Percentiles rank a stretch among this genome's conserved stretches.
Conservation (phyloP, 371 early-diverging fungal genomes). For the Zancudomyces culisetae region DNA sequence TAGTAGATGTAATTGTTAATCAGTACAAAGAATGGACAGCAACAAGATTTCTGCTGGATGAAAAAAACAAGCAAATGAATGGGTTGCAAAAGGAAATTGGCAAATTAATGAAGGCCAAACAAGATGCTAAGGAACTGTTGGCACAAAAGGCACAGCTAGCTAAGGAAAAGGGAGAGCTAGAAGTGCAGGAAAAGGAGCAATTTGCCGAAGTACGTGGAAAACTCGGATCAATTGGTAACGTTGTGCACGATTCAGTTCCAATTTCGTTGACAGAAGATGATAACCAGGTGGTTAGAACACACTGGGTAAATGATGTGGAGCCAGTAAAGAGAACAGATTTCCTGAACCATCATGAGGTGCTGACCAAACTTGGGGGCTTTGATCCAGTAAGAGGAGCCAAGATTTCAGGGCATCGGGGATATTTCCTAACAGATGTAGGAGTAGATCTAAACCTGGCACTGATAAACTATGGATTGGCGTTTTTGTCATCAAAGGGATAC, state of each 20-base stretch:
- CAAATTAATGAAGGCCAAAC: conserved; percentile 76
- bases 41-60: conserved; percentile 68
- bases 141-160: conserved; percentile 51
- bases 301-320: conserved; percentile 43
- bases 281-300: conserved; percentile 60
- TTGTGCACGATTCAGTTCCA: conserved; percentile 87
- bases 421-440: conserved; percentile 88
- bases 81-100: conserved; percentile 83
- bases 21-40: conserved; percentile 82
- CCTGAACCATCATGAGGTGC: conserved; percentile 82
- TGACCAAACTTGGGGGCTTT: conserved; percentile 77
- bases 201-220: conserved; percentile 45
- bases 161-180: conserved; percentile 46
- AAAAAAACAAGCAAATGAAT: conserved; percentile 78
- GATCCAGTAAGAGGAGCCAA: conserved; percentile 89
- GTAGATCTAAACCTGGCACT: conserved; percentile 94
- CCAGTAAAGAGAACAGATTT: conserved; percentile 51
- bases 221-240: conserved; percentile 77
- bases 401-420: conserved; percentile 98
- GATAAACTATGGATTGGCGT: conserved; percentile 93
- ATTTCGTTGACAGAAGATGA: conserved; percentile 79
- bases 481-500: conserved; percentile 74
- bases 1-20: conserved; percentile 81
- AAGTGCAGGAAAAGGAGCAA: conserved; percentile 47
- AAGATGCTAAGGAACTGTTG: conserved; percentile 60